Evolutionary conservation across 2,329 filamentous ascomycete genomes (phyloP).

Genomic region (Raffaelea ambrosiae): DNA sequence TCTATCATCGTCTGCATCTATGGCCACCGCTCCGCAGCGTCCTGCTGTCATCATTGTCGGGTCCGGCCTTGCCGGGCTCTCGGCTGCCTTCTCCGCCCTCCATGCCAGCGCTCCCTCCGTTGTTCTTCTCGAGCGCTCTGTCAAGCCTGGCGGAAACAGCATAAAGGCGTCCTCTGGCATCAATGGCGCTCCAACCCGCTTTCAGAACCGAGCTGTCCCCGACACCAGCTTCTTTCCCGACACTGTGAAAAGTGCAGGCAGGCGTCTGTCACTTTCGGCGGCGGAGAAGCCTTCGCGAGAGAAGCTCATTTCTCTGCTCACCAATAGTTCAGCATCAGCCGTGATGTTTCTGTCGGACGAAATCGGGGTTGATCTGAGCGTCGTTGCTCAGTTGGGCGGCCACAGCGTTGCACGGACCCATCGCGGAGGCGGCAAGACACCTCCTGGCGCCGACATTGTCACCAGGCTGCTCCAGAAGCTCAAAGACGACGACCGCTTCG

Average conservation of each 20-base stretch:
- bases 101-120: slow-evolving; percentile 39
- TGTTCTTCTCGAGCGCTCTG: slow-evolving; percentile 48
- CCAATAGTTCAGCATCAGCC: slow-evolving; percentile 93
- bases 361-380: slow-evolving; percentile 93
- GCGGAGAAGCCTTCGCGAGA: slow-evolving; percentile 20
- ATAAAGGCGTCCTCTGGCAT: slow-evolving; percentile 99
- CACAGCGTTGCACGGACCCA: slow-evolving; percentile 96
- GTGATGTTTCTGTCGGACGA: slow-evolving; percentile 98
- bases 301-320: slow-evolving; percentile 87
- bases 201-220: slow-evolving; percentile 32
- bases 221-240: slow-evolving; percentile 43
- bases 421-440: slow-evolving; percentile 98
- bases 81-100: slow-evolving; percentile 49
- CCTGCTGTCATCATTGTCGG: slow-evolving; percentile 49
- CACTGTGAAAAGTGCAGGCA: slow-evolving; percentile 48
- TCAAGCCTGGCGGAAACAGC: slow-evolving; percentile 77
- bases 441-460: slow-evolving; percentile 99
- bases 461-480: slow-evolving; percentile 61
- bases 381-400: slow-evolving; percentile 83
- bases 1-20: background rate
- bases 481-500: slow-evolving; percentile 34
- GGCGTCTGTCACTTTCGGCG: slow-evolving; percentile 20
- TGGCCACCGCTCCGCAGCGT: background rate
- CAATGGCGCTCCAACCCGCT: slow-evolving; percentile 91
- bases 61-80: slow-evolving; percentile 55